Percentiles rank a stretch among this genome's conserved stretches.
These are phyloP conservation scores for Fusarium papillatum DNA, from an alignment of 2,329 filamentous ascomycete genomes.

Conservation along the genomic window DNA sequence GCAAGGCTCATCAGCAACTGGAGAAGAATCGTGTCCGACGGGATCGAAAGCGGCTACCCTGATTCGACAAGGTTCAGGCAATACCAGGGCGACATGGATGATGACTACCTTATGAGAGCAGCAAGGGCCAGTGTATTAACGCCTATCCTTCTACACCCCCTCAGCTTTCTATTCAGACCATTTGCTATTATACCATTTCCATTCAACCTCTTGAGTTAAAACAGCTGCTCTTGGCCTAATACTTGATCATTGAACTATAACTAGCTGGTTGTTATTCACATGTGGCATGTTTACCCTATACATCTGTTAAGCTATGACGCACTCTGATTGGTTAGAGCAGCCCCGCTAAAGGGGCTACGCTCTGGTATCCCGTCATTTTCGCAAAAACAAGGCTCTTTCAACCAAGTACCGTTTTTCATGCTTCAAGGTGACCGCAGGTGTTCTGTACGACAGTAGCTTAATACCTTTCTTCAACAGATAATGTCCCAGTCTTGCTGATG, in stretches of 20 bases:
- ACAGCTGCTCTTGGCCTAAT: neutral
- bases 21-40: neutral
- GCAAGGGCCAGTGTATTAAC: neutral
- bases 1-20: neutral
- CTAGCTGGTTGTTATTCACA: neutral
- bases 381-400: no score
- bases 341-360: no score
- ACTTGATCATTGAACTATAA: neutral
- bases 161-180: neutral
- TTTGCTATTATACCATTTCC: neutral
- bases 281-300: neutral
- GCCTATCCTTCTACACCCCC: no score
- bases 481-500: neutral
- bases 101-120: neutral
- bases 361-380: no score
- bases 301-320: no score
- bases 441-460: neutral
- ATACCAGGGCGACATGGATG: neutral
- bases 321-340: no score
- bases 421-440: no score
- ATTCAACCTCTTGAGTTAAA: neutral
- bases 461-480: neutral
- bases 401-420: no score
- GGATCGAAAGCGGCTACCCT: neutral
- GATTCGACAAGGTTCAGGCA: neutral